These are phyloP conservation scores for Botrytis aclada DNA, from an alignment of 2,329 filamentous ascomycete genomes.

Conservation along the genomic window DNA sequence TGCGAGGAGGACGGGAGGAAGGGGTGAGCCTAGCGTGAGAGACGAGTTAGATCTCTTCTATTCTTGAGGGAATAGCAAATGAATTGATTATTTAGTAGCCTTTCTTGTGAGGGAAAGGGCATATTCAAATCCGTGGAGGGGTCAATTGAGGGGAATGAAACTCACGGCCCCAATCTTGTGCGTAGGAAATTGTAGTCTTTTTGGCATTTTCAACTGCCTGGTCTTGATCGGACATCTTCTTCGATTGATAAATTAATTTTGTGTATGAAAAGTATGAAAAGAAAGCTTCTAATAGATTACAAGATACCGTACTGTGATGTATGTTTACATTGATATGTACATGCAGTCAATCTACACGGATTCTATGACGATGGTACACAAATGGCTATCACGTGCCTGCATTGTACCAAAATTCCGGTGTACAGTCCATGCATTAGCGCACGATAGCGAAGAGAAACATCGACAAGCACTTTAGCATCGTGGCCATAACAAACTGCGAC, in stretches of 20 bases:
- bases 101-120: not conserved
- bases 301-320: not conserved
- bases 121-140: not conserved
- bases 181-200: conserved; percentile 44
- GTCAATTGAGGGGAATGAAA: conserved; percentile 23
- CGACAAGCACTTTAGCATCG: conserved; percentile 17
- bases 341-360: not conserved
- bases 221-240: conserved; percentile 30
- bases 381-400: conserved; percentile 3
- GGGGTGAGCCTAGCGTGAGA: conserved; percentile 49
- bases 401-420: not conserved
- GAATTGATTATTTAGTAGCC: not conserved
- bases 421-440: conserved; percentile 15
- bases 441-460: conserved; percentile 15
- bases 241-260: not conserved
- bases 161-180: conserved; percentile 52
- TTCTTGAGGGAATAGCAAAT: not conserved
- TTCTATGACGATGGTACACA: conserved; percentile 9
- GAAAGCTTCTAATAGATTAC: not conserved
- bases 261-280: not conserved
- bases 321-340: not conserved
- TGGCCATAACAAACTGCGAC: conserved; percentile 23
- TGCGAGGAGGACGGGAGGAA: conserved; percentile 62
- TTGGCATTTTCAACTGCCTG: conserved; percentile 36
- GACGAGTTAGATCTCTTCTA: not conserved